Conservation (phyloP, 768 basidiomycete species). For the Tremella yokohamensis region DNA sequence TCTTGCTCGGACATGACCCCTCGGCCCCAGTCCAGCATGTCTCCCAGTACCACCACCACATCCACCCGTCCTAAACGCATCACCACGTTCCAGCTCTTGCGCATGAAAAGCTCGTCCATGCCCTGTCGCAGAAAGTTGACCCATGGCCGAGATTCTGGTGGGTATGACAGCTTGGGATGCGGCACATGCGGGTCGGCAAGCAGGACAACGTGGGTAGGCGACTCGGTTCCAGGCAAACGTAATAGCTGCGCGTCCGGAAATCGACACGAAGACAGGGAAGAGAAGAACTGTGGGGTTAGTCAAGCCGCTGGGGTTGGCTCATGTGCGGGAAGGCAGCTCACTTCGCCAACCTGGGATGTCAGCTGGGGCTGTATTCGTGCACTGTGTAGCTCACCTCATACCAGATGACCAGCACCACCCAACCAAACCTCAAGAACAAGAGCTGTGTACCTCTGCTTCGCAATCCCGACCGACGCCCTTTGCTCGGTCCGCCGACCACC, state of each 20-base stretch:
- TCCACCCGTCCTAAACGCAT: constrained; percentile 61
- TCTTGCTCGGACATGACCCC: constrained; percentile 62
- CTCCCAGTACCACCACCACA: constrained; percentile 76
- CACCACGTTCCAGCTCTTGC: constrained; percentile 76
- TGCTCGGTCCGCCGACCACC: no score
- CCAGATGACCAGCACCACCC: constrained; percentile 67
- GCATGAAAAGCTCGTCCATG: constrained; percentile 74
- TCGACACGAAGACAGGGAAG: constrained; percentile 39
- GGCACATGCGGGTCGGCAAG: constrained; percentile 85
- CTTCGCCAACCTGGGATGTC: constrained; percentile 53
- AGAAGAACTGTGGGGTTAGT: constrained; percentile 39
- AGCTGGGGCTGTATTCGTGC: background rate
- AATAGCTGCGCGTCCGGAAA: constrained; percentile 42
- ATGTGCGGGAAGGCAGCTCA: constrained; percentile 20
- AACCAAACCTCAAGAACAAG: constrained; percentile 51
- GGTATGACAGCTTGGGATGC: constrained; percentile 65
- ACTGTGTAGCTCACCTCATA: constrained; percentile 55
- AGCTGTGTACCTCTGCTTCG: constrained; percentile 34
- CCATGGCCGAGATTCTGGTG: constrained; percentile 58
- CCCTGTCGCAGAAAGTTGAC: constrained; percentile 62
- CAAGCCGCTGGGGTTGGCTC: background rate
- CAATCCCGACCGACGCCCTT: constrained; percentile 8
- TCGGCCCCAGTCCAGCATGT: constrained; percentile 86
- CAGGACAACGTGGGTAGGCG: constrained; percentile 65
- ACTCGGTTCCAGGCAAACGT: constrained; percentile 16